A percentile compares a stretch with the other conserved stretches of the same genome.
Conservation (phyloP, 2,329 filamentous ascomycete genomes). For the Elsinoe batatas region DNA sequence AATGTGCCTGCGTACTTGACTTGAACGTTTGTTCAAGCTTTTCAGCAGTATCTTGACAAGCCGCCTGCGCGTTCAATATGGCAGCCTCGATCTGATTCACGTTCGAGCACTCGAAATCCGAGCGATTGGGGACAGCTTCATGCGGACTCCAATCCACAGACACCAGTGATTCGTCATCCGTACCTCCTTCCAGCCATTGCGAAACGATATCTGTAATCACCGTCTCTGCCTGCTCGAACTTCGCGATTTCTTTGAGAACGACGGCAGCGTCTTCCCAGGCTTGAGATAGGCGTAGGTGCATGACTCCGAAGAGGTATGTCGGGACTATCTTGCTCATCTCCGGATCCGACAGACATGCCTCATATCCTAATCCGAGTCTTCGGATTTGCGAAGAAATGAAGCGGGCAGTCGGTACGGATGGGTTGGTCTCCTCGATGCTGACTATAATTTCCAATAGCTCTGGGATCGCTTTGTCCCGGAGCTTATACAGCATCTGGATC, state of each 20-base stretch:
- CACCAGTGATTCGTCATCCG: slow-evolving; percentile 30
- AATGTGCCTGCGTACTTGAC: slow-evolving; percentile 48
- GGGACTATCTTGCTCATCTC: slow-evolving; percentile 67
- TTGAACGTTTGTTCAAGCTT: slow-evolving; percentile 56
- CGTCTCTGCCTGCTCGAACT: slow-evolving; percentile 62
- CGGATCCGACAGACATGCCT: slow-evolving; percentile 46
- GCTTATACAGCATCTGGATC: slow-evolving; percentile 50
- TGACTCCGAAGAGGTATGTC: slow-evolving; percentile 75
- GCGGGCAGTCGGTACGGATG: slow-evolving; percentile 67
- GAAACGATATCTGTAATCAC: slow-evolving; percentile 63
- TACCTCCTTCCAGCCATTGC: slow-evolving; percentile 52
- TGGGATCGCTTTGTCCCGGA: slow-evolving; percentile 39
- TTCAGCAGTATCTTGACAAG: slow-evolving; percentile 38
- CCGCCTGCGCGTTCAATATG: neutral
- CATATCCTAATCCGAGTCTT: slow-evolving; percentile 59
- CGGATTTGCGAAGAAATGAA: slow-evolving; percentile 77
- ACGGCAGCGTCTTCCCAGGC: slow-evolving; percentile 78
- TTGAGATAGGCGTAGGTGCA: slow-evolving; percentile 75
- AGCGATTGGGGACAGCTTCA: slow-evolving; percentile 32
- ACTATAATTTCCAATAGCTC: slow-evolving; percentile 56
- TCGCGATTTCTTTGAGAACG: slow-evolving; percentile 64
- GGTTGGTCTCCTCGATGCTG: slow-evolving; percentile 66
- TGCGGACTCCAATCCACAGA: slow-evolving; percentile 19
- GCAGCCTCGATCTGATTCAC: slow-evolving; percentile 43
- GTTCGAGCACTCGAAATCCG: slow-evolving; percentile 80